Conservation (phyloP, 345 rosid species). For the Gossypium bickii region DNA sequence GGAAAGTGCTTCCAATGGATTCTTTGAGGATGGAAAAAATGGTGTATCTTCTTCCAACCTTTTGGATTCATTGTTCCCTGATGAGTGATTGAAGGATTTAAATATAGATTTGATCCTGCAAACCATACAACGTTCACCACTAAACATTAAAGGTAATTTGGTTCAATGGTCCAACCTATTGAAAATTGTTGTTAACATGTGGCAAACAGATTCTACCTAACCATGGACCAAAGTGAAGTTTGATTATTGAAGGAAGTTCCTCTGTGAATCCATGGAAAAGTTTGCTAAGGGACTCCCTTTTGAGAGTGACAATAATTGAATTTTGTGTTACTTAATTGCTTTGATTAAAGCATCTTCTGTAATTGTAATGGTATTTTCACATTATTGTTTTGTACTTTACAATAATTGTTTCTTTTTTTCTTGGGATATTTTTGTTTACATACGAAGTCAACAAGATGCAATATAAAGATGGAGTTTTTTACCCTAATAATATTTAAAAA, state of each 20-base stretch:
- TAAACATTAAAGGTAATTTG: neutral
- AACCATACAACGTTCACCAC: slow-evolving; percentile 1
- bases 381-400: slow-evolving; percentile 8
- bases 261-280: neutral
- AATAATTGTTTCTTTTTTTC: neutral
- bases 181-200: slow-evolving; percentile 1
- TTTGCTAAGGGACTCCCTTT: neutral
- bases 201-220: slow-evolving; percentile 10
- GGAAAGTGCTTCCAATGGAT: slow-evolving; percentile 51
- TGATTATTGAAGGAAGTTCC: neutral
- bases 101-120: neutral
- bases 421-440: neutral
- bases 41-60: slow-evolving; percentile 47
- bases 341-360: neutral
- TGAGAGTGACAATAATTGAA: neutral
- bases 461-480: too few species aligned
- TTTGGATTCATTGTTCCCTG: slow-evolving; percentile 51
- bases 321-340: neutral
- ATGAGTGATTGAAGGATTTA: slow-evolving; percentile 26
- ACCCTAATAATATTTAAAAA: too few species aligned
- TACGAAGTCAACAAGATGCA: slow-evolving; percentile 12
- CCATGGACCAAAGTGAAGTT: neutral
- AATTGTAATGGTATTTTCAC: neutral
- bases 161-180: neutral
- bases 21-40: slow-evolving; percentile 54